phyloP scores from a whole-genome alignment of 768 basidiomycete species.

The Boletus rubropictus region DNA sequence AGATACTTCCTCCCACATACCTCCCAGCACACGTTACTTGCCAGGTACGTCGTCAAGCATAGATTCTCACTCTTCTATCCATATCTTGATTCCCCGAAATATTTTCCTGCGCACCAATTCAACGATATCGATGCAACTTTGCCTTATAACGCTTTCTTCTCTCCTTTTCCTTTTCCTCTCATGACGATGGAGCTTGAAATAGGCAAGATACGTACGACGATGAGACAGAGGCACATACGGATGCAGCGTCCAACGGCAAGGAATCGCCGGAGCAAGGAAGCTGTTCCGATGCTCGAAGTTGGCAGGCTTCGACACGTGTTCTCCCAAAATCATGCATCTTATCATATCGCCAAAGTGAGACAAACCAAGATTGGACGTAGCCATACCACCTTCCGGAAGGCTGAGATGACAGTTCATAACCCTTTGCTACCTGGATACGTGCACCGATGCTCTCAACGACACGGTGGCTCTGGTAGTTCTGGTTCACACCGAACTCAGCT shows the following conservation, averaged over 20 bases:
- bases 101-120: not conserved
- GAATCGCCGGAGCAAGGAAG: not conserved
- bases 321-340: not conserved
- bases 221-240: not conserved
- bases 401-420: not conserved
- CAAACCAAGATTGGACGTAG: not conserved
- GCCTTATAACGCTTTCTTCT: too few relatives aligned
- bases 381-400: not conserved
- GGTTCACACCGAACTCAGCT: not conserved
- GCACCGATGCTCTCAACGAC: not conserved
- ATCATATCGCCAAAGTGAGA: not conserved
- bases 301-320: not conserved
- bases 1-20: not conserved
- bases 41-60: not conserved
- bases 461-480: too few relatives aligned
- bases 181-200: not conserved
- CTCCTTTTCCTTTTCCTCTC: not conserved
- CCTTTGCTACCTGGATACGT: not conserved
- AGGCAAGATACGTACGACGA: not conserved
- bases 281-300: not conserved
- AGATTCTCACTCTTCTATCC: not conserved
- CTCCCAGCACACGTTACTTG: not conserved
- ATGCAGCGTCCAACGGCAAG: not conserved
- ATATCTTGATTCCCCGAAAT: not conserved
- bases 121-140: not conserved